Conservation (phyloP, 1,139 yeast species). For the Suhomyces anneliseae region DNA sequence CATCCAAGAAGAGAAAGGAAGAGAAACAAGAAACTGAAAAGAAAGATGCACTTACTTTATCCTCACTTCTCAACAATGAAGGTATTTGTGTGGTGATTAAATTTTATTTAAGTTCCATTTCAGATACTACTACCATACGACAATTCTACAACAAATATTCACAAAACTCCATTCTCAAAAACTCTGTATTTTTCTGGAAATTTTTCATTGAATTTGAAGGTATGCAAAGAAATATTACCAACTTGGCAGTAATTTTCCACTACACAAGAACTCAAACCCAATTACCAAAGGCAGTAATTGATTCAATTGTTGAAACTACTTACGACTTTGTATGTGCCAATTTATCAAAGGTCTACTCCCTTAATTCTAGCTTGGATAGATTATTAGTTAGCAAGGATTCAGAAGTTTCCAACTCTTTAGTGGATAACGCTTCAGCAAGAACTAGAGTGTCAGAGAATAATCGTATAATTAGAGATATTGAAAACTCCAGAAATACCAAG, state of each 20-base stretch:
- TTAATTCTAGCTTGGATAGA: slow-evolving; percentile 17
- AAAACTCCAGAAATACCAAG: slow-evolving; percentile 7
- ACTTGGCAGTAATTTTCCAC: slow-evolving; percentile 43
- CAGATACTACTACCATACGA: slow-evolving; percentile 19
- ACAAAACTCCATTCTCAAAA: slow-evolving; percentile 33
- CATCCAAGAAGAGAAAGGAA: slow-evolving; percentile 7
- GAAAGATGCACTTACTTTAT: background rate
- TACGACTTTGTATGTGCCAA: slow-evolving; percentile 28
- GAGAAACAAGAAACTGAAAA: slow-evolving; percentile 1
- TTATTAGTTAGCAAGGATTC: slow-evolving; percentile 25
- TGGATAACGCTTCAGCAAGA: slow-evolving; percentile 26
- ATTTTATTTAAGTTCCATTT: slow-evolving; percentile 19
- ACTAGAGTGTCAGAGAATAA: slow-evolving; percentile 26
- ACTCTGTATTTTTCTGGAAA: slow-evolving; percentile 55
- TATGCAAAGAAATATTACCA: slow-evolving; percentile 41
- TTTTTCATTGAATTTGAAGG: slow-evolving; percentile 56
- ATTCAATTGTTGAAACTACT: slow-evolving; percentile 28
- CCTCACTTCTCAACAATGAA: slow-evolving; percentile 29
- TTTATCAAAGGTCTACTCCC: slow-evolving; percentile 15
- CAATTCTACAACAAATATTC: slow-evolving; percentile 44
- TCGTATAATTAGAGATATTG: slow-evolving; percentile 18
- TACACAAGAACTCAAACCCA: slow-evolving; percentile 43
- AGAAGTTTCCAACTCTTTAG: slow-evolving; percentile 29
- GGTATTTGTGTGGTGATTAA: slow-evolving; percentile 29
- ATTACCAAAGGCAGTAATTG: slow-evolving; percentile 49